Evolutionary conservation across 345 rosid species (phyloP).

Genomic region (Lumnitzera racemosa): DNA sequence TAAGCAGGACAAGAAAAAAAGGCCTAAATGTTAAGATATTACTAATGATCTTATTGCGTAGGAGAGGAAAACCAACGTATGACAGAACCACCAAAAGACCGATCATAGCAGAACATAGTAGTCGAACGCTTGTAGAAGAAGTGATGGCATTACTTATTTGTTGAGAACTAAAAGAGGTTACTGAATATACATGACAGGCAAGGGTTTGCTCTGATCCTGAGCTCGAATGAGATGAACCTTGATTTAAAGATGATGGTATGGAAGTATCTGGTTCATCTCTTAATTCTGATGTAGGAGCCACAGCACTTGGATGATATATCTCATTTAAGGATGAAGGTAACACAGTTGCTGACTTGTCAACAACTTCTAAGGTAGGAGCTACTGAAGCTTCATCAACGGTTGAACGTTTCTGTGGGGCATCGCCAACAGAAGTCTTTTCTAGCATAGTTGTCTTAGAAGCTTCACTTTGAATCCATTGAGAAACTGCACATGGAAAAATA

Average conservation of each 20-base stretch:
- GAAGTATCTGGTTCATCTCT: slow-evolving; percentile 15
- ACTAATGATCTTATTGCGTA: slow-evolving; percentile 25
- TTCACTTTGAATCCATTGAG: background rate
- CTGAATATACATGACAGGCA: slow-evolving; percentile 1
- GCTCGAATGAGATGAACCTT: slow-evolving; percentile 21
- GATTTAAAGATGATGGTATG: slow-evolving; percentile 19
- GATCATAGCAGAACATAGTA: slow-evolving; percentile 34
- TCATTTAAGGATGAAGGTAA: slow-evolving; percentile 16
- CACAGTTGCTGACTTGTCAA: slow-evolving; percentile 14
- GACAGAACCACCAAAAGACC: slow-evolving; percentile 50
- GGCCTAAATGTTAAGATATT: slow-evolving; percentile 53
- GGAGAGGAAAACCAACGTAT: slow-evolving; percentile 43
- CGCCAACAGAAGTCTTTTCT: slow-evolving; percentile 8
- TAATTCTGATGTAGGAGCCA: slow-evolving; percentile 16
- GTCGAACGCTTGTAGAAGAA: slow-evolving; percentile 38
- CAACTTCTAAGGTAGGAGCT: slow-evolving; percentile 16
- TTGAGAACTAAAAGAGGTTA: slow-evolving; percentile 28
- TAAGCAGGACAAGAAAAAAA: slow-evolving; percentile 54
- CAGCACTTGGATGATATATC: slow-evolving; percentile 14
- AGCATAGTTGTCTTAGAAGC: background rate
- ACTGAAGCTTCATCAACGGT: slow-evolving; percentile 10
- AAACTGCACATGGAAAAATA: too few species aligned
- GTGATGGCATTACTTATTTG: slow-evolving; percentile 51
- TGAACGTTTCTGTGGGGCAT: slow-evolving; percentile 6
- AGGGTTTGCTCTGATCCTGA: slow-evolving; percentile 15